Conservation (phyloP, 257 asterid species). For the Mentha longifolia region DNA sequence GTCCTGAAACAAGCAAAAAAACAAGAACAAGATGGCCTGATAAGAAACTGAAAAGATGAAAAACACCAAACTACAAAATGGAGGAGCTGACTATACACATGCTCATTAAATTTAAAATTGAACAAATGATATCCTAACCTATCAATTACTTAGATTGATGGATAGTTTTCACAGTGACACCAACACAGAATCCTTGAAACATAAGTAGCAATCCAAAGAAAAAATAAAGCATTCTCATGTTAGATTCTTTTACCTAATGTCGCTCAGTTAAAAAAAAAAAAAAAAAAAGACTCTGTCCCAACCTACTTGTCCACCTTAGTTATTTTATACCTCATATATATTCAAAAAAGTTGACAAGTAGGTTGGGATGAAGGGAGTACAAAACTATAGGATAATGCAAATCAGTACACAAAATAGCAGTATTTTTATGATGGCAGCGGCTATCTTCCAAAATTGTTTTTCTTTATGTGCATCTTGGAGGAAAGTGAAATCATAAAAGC, state of each 20-base stretch:
- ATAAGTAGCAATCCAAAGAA: slow-evolving; percentile 15
- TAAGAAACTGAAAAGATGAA: slow-evolving; percentile 2
- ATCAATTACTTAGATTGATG: background rate
- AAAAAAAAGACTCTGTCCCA: no score
- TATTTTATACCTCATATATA: no score
- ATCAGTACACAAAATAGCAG: background rate
- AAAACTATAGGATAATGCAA: slow-evolving; percentile 15
- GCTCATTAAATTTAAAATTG: slow-evolving; percentile 9
- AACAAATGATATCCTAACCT: background rate
- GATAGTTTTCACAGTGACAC: slow-evolving; percentile 1
- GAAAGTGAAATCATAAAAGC: slow-evolving; percentile 12
- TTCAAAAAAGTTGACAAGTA: no score
- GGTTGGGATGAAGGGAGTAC: background rate
- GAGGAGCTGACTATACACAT: background rate
- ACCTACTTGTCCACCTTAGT: no score
- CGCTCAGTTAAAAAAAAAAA: background rate
- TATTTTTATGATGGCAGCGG: slow-evolving; percentile 5
- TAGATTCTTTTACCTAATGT: background rate
- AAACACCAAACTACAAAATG: slow-evolving; percentile 20
- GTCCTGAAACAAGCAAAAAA: slow-evolving; percentile 58
- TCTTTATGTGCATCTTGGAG: background rate
- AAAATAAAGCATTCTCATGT: slow-evolving; percentile 16
- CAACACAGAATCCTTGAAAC: slow-evolving; percentile 18
- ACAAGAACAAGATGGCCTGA: slow-evolving; percentile 23
- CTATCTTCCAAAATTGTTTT: slow-evolving; percentile 5